Conservation (phyloP, 768 basidiomycete genomes). For the Amanita muscaria region DNA sequence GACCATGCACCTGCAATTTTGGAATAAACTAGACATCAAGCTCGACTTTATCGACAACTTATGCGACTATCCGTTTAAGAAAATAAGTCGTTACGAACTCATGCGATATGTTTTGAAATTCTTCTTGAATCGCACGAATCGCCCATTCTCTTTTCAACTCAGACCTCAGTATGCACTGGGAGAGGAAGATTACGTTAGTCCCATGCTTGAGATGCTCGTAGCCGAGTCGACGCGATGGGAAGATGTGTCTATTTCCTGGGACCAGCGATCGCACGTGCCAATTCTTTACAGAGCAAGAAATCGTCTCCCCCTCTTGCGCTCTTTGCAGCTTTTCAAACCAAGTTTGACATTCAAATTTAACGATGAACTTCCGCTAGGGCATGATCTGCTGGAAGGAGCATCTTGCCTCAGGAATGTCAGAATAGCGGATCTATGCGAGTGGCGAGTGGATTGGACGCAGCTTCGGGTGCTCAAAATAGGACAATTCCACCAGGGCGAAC, state of each 20-base stretch:
- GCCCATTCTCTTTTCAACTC: slow-evolving; percentile 1
- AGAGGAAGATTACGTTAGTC: not conserved
- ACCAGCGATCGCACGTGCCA: not conserved
- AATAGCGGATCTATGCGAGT: not conserved
- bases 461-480: not conserved
- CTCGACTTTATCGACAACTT: not conserved
- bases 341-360: no score
- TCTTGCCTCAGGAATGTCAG: not conserved
- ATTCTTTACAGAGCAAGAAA: slow-evolving; percentile 2
- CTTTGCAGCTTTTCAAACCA: not conserved
- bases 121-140: not conserved
- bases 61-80: not conserved
- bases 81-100: not conserved
- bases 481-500: not conserved
- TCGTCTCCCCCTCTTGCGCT: not conserved
- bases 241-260: not conserved
- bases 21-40: slow-evolving; percentile 2
- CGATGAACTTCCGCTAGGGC: not conserved
- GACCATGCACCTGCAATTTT: not conserved
- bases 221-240: slow-evolving; percentile 1
- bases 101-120: not conserved
- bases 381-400: slow-evolving; percentile 1
- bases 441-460: slow-evolving; percentile 1
- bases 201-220: not conserved
- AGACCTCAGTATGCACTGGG: not conserved